These are phyloP conservation scores for Macrophomina phaseolina DNA, from an alignment of 2,329 filamentous ascomycete genomes.

Conservation along the genomic window DNA sequence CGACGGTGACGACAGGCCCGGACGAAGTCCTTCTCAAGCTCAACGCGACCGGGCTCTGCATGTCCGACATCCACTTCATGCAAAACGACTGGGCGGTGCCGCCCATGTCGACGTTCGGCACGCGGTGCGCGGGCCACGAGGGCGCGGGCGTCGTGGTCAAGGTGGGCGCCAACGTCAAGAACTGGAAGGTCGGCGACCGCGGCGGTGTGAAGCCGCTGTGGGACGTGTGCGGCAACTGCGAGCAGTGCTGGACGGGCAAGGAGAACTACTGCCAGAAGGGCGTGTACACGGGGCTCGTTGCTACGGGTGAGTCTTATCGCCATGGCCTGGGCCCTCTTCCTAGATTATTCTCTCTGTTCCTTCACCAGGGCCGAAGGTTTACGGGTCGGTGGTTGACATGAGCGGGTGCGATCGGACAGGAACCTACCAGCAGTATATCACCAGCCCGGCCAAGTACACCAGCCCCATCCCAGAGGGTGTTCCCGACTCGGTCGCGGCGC, in stretches of 20 bases:
- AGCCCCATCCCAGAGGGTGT: conserved; percentile 34
- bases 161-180: conserved; percentile 59
- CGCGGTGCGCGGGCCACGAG: conserved; percentile 59
- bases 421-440: conserved; percentile 65
- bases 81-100: conserved; percentile 56
- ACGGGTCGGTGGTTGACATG: no score
- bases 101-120: conserved; percentile 47
- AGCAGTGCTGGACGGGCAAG: conserved; percentile 57
- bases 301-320: conserved; percentile 35
- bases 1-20: conserved; percentile 44
- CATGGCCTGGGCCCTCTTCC: no score
- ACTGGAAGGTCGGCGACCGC: conserved; percentile 57
- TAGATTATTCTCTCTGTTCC: no score
- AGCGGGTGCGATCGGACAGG: background rate
- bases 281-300: conserved; percentile 53
- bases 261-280: conserved; percentile 60
- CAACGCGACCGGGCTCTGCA: conserved; percentile 64
- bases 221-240: conserved; percentile 59
- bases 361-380: no score
- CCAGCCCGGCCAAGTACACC: conserved; percentile 61
- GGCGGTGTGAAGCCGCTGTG: conserved; percentile 59
- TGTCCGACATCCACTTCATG: conserved; percentile 64
- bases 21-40: conserved; percentile 63
- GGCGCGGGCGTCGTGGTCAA: conserved; percentile 65
- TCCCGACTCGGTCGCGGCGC: conserved; percentile 42